These are phyloP conservation scores for Monosporascus sp. DNA, from an alignment of 2,329 filamentous ascomycete genomes.

Conservation along the genomic window DNA sequence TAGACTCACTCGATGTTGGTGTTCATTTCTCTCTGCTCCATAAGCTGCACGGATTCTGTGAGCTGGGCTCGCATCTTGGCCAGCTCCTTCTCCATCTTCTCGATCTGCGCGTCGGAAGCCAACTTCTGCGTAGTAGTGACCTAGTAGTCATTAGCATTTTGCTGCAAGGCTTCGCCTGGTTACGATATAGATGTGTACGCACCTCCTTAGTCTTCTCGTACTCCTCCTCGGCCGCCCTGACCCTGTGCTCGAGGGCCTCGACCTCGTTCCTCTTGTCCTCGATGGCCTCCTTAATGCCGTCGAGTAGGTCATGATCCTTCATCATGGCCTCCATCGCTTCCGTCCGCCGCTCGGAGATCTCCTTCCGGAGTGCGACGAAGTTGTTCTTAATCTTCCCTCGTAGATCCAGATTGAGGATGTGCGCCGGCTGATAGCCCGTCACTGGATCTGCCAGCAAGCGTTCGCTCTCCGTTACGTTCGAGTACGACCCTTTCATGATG, in stretches of 20 bases:
- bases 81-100: constrained; percentile 98
- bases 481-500: constrained; percentile 41
- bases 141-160: constrained; percentile 15
- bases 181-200: constrained; percentile 3
- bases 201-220: constrained; percentile 90
- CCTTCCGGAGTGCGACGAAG: constrained; percentile 74
- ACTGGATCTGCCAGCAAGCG: constrained; percentile 75
- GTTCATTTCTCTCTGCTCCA: constrained; percentile 95
- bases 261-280: constrained; percentile 93
- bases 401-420: constrained; percentile 84
- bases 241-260: constrained; percentile 82
- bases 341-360: constrained; percentile 84
- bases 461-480: constrained; percentile 52
- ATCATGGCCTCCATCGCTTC: constrained; percentile 83
- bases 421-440: constrained; percentile 83
- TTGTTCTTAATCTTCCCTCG: constrained; percentile 75
- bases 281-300: constrained; percentile 93
- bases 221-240: constrained; percentile 84
- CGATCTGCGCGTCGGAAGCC: constrained; percentile 86
- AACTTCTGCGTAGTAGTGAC: constrained; percentile 79
- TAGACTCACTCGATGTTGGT: constrained; percentile 84
- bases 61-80: constrained; percentile 82
- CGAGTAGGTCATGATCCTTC: constrained; percentile 88
- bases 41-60: constrained; percentile 79
- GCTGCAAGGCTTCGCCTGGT: too few species aligned